Evolutionary conservation across 2,329 filamentous ascomycete species (phyloP), one percentile per base, ranked within the genome.

Genomic region (Neonectria coccinea): DNA sequence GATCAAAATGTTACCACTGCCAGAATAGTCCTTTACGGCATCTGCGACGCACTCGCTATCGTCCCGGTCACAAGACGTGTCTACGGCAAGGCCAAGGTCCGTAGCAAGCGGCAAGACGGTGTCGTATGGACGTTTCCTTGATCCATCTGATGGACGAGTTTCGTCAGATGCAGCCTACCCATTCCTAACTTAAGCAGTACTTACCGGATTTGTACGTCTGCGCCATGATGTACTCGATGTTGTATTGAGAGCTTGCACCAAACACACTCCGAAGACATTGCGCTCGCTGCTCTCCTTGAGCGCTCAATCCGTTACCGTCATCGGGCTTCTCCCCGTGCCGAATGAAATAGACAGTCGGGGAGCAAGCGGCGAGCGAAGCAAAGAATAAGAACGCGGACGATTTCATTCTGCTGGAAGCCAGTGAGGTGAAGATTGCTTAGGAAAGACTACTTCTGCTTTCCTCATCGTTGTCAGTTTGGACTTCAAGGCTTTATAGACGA

Each of bases 311-410:
- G 41, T 79, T 80, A 56, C 83, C 77, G 4, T 81, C 80, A 41
- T 80, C 75, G 1, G 88, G 87, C 75, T 90, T 90, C 75, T 90
- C 88, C 63, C 88, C 88, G 67, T 90, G 88, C 18, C 88, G 85
- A 73, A 90, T 90, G 9, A 90, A 77, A 72, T 88, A 90, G 33
- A 90, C 84, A 1, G 83, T 89, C 1, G 86, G 82, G 10, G 71
- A 66, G 31, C 70, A 70, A 9, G 67, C 65, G 3, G 67, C 72
- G 22, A 73, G 25, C 7, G 67, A 65, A 9, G 65, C 62, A 22
- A 73, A 55, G n/a, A 60, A 56, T 1, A 74, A 18, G 11, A 74
- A 11, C 4, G 58, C 31, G 20, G 60, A 39, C 33, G 68, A 27
- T 61, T 71, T 72, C 73, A 76, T 76, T 14, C 16, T 69, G 47